These are phyloP conservation scores for Leccinum longicurvipes DNA, from an alignment of 768 basidiomycete species.

Conservation along the genomic window DNA sequence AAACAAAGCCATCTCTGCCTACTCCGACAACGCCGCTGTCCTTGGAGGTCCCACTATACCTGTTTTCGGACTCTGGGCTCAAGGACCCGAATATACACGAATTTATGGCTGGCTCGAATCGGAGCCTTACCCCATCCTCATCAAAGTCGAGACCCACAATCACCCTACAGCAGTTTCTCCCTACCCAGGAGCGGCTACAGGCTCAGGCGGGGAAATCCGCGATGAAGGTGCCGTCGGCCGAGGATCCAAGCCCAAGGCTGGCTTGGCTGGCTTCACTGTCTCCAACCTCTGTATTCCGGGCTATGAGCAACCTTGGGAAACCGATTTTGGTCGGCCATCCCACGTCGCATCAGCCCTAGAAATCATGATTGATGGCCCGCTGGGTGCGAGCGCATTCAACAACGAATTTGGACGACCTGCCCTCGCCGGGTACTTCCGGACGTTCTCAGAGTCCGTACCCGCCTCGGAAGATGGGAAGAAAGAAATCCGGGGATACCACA, in stretches of 20 bases:
- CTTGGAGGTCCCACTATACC: constrained; percentile 67
- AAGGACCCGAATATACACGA: constrained; percentile 22
- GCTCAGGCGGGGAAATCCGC: constrained; percentile 96
- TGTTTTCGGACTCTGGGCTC: constrained; percentile 60
- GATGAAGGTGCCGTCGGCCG: constrained; percentile 96
- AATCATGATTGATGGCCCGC: constrained; percentile 95
- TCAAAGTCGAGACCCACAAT: constrained; percentile 99
- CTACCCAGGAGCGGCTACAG: constrained; percentile 97
- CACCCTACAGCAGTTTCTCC: constrained; percentile 99
- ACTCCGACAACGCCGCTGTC: constrained; percentile 98
- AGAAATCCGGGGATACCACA: constrained; percentile 94
- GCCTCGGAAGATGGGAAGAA: constrained; percentile 43
- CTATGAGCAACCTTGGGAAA: constrained; percentile 93
- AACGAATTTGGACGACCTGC: constrained; percentile 97
- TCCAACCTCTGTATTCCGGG: constrained; percentile 93
- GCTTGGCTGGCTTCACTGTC: constrained; percentile 87
- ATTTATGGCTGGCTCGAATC: constrained; percentile 52
- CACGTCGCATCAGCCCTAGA: constrained; percentile 93
- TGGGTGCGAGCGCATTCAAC: constrained; percentile 95
- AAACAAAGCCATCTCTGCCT: constrained; percentile 87
- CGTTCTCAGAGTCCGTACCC: constrained; percentile 79
- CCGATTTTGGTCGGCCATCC: constrained; percentile 82
- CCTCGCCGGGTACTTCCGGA: constrained; percentile 91
- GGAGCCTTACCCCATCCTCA: constrained; percentile 83
- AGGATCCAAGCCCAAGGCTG: constrained; percentile 96